Percentiles rank a stretch among this genome's conserved stretches.
phyloP scores from a whole-genome alignment of 768 basidiomycete species.

The Agrocybe pediades region DNA sequence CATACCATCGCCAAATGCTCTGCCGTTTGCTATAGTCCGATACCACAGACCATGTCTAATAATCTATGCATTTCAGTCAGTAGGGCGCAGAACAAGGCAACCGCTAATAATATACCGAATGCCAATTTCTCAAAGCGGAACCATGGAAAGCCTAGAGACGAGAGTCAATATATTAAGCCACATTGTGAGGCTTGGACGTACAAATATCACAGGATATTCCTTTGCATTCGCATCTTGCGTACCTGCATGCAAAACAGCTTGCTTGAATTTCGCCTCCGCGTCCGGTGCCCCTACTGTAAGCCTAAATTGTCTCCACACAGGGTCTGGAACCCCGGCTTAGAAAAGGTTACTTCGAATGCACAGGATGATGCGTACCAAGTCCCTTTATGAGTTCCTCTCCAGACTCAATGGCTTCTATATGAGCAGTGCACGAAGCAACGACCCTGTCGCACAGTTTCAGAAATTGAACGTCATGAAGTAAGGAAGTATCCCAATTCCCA shows the following conservation, averaged over 20 bases:
- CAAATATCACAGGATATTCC: constrained; percentile 50
- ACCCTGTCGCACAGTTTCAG: constrained; percentile 42
- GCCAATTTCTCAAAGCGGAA: constrained; percentile 67
- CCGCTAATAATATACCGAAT: constrained; percentile 46
- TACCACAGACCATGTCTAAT: constrained; percentile 75
- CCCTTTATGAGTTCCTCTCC: constrained; percentile 56
- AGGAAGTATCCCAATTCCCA: constrained; percentile 21
- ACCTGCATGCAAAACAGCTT: constrained; percentile 43
- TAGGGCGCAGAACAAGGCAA: neutral
- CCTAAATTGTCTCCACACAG: constrained; percentile 61
- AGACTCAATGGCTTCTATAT: constrained; percentile 63
- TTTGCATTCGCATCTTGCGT: constrained; percentile 37
- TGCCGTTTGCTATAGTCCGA: constrained; percentile 54
- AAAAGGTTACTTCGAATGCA: neutral
- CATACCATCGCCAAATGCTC: constrained; percentile 64
- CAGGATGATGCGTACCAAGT: constrained; percentile 38
- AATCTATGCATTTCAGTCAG: constrained; percentile 41
- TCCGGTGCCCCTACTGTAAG: constrained; percentile 74
- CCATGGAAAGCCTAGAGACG: constrained; percentile 67
- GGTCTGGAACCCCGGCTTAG: constrained; percentile 30
- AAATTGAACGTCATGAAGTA: neutral
- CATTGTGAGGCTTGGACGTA: constrained; percentile 17
- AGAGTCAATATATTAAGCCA: neutral
- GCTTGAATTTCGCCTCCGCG: constrained; percentile 66
- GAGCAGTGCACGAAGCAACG: constrained; percentile 72